Percentiles rank a stretch among this genome's conserved stretches.
These are phyloP conservation scores for Elongisporangium anandrum DNA, from an alignment of 352 stramenopile genomes.

Conservation along the genomic window DNA sequence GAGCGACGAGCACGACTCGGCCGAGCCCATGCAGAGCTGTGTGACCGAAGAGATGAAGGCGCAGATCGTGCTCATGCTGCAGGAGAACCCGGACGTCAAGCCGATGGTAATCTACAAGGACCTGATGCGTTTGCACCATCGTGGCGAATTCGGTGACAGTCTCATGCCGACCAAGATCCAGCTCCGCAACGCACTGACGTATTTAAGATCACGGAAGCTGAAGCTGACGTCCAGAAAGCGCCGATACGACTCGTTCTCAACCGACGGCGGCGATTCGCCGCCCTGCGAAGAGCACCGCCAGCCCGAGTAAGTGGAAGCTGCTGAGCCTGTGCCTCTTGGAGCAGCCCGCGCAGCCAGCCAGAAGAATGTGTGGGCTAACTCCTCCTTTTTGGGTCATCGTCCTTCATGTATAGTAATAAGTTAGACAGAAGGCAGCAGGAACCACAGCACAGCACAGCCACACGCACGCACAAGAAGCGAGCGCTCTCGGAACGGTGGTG, in stretches of 20 bases:
- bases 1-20: conserved; percentile 71
- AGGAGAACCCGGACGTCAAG: conserved; percentile 59
- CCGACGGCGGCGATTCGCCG: conserved; percentile 45
- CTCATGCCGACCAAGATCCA: conserved; percentile 84
- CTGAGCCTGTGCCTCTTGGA: background rate
- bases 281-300: conserved; percentile 51
- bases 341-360: background rate
- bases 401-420: background rate
- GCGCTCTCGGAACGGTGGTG: background rate
- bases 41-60: conserved; percentile 78
- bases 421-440: background rate
- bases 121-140: conserved; percentile 45
- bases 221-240: conserved; percentile 40
- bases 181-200: conserved; percentile 73
- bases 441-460: background rate
- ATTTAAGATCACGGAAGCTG: conserved; percentile 74
- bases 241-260: conserved; percentile 43
- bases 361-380: background rate
- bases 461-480: background rate
- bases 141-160: conserved; percentile 54
- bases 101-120: conserved; percentile 79
- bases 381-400: conserved; percentile 1
- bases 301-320: conserved; percentile 26
- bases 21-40: conserved; percentile 62
- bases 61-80: conserved; percentile 63